phyloP scores from a whole-genome alignment of 2,329 filamentous ascomycete genomes.

The Metarhizium guizhouense region DNA sequence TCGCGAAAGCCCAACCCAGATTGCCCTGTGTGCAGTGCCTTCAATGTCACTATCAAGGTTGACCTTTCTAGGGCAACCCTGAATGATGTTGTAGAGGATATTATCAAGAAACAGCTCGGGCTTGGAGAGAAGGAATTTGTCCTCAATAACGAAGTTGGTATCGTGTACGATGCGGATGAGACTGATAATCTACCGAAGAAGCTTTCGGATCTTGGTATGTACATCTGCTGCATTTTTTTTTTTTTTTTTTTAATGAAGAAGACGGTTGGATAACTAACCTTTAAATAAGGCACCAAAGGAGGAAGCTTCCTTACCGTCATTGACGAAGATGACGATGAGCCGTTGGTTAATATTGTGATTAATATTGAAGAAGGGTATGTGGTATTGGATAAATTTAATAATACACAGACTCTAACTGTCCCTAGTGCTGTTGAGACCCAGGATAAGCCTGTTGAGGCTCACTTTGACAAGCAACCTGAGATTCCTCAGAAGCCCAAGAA shows the following conservation, averaged over 20 bases:
- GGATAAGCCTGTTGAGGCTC: conserved; percentile 46
- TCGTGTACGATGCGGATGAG: conserved; percentile 86
- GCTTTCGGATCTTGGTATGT: conserved; percentile 61
- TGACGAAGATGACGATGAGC: conserved; percentile 68
- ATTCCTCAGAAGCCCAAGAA: conserved; percentile 48
- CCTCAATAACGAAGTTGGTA: conserved; percentile 61
- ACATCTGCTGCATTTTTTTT: background rate
- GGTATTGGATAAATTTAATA: background rate
- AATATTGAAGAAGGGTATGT: conserved; percentile 55
- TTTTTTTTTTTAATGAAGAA: no score
- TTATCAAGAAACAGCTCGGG: conserved; percentile 61
- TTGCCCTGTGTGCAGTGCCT: conserved; percentile 76
- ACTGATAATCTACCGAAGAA: conserved; percentile 78
- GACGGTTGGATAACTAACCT: background rate
- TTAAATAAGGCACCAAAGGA: conserved; percentile 51
- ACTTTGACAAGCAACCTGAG: conserved; percentile 32
- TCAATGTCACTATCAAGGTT: conserved; percentile 56
- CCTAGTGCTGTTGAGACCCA: conserved; percentile 30
- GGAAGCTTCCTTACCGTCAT: conserved; percentile 74
- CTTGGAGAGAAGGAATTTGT: conserved; percentile 74
- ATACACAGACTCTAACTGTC: conserved; percentile 15
- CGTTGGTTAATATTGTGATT: conserved; percentile 73
- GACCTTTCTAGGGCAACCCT: conserved; percentile 67
- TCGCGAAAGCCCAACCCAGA: conserved; percentile 62
- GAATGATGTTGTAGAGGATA: conserved; percentile 65